These are phyloP conservation scores for Candida corydali DNA, from an alignment of 805 yeast species.

Conservation along the genomic window DNA sequence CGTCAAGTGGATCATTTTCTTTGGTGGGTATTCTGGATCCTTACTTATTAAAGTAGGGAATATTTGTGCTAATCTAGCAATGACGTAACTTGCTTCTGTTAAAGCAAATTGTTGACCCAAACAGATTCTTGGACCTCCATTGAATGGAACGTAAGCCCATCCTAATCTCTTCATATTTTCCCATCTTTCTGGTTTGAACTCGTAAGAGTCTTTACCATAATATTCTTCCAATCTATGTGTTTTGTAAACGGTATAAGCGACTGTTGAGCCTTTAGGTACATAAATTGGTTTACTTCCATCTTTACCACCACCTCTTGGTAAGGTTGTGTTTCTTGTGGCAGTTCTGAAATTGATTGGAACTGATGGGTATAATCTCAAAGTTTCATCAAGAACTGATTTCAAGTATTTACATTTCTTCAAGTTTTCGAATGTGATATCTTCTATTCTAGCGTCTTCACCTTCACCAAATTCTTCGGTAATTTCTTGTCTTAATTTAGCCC, in stretches of 20 bases:
- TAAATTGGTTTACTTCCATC: constrained; percentile 35
- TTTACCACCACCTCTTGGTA: constrained; percentile 36
- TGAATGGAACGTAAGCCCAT: constrained; percentile 51
- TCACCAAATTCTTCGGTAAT: constrained; percentile 22
- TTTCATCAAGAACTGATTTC: constrained; percentile 28
- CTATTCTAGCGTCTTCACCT: constrained; percentile 19
- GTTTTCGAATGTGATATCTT: constrained; percentile 27
- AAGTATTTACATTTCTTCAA: constrained; percentile 32
- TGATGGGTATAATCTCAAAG: constrained; percentile 31
- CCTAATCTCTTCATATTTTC: constrained; percentile 27
- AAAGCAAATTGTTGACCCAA: constrained; percentile 55
- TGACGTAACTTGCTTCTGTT: constrained; percentile 45
- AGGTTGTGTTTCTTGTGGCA: constrained; percentile 27
- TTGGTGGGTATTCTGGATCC: constrained; percentile 29
- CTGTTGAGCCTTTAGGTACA: constrained; percentile 40
- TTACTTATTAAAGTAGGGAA: constrained; percentile 18
- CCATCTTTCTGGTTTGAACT: constrained; percentile 50
- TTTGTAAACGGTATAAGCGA: constrained; percentile 34
- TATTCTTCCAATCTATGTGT: constrained; percentile 38
- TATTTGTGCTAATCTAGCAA: constrained; percentile 30
- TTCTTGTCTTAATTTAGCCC: constrained; percentile 24
- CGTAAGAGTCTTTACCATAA: constrained; percentile 45
- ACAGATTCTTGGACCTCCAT: constrained; percentile 55
- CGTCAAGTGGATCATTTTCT: constrained; percentile 25
- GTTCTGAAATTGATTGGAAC: constrained; percentile 32